Base-by-base conservation (phyloP, 1,284 basidiomycete species). In the Blastosporella zonata region DNA sequence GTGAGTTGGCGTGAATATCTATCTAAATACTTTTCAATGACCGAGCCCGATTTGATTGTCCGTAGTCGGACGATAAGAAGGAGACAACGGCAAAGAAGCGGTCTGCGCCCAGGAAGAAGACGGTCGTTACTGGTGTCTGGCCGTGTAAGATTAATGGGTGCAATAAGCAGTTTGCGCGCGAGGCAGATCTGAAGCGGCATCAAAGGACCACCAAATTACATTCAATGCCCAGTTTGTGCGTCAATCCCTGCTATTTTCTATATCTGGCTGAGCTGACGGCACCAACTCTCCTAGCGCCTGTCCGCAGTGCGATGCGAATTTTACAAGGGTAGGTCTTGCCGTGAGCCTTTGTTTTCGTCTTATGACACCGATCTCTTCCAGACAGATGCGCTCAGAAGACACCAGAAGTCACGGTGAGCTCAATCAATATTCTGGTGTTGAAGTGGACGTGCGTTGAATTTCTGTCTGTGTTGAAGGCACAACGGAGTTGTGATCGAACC, bases 61-160 rank as follows among this genome's bases (percentile, higher is more conserved):
- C 44, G 6, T 43, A 74, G 71, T 59, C 64, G 31, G 76, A 77
- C 43, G 74, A 75, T 62, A 78, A 72, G 65, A 77, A 74, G 60
- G 75, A 78, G 40, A 49, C 68, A 40, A 50, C 68, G 9, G 65
- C 70, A 37, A 76, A 71, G 64, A 74, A 68, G 62, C 67, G 64
- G 52, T 55, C 56, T 22, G 41, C 60, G 15, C 55, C 56, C 18
- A 74, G 70, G 58, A 78, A 75, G 67, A 82, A 79, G 59, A 62
- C 67, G 34, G 60, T 69, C 2, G 72, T 74, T 51, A 71, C 77
- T 6, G 77, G 78, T 6, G 62, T 81, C 43, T 88, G 86, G 86
- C 82, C 85, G 6, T 88, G 85, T 70, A 81, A 79, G 62, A 86
- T 88, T 59, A 77, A 82, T 59, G 85, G 84, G 9, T 88, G 85